These are phyloP conservation scores for Phalaenopsis equestris DNA, from an alignment of 106 monocot genomes.

Conservation along the genomic window DNA sequence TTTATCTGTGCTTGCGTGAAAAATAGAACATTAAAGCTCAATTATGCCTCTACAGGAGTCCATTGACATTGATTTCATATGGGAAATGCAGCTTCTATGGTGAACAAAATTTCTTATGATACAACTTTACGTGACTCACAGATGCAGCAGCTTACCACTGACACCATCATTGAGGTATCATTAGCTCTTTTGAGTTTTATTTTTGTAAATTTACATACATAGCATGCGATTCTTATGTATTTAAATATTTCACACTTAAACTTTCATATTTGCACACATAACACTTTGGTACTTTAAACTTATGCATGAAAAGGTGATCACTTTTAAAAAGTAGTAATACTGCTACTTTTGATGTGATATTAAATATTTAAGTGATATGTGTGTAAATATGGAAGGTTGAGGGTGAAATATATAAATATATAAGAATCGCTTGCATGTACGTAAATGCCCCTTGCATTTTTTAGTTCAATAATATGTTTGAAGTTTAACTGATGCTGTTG, in stretches of 20 bases:
- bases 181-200: background rate
- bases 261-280: no score
- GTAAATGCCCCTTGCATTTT: background rate
- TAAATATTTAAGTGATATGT: no score
- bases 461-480: background rate
- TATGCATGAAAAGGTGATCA: no score
- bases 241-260: no score
- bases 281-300: no score
- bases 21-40: slow-evolving; percentile 14
- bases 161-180: slow-evolving; percentile 74
- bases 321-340: no score
- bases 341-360: no score
- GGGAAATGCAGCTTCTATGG: slow-evolving; percentile 99
- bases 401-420: no score
- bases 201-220: no score
- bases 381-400: no score
- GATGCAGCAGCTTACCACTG: slow-evolving; percentile 54
- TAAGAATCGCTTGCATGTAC: no score
- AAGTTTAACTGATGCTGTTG: slow-evolving; percentile 2
- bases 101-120: slow-evolving; percentile 73
- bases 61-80: slow-evolving; percentile 83
- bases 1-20: background rate
- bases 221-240: no score
- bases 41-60: slow-evolving; percentile 60
- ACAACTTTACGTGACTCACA: slow-evolving; percentile 26